Base-by-base conservation (phyloP, 192 early-diverging fungal genomes). In the Umbelopsis ramanniana region DNA sequence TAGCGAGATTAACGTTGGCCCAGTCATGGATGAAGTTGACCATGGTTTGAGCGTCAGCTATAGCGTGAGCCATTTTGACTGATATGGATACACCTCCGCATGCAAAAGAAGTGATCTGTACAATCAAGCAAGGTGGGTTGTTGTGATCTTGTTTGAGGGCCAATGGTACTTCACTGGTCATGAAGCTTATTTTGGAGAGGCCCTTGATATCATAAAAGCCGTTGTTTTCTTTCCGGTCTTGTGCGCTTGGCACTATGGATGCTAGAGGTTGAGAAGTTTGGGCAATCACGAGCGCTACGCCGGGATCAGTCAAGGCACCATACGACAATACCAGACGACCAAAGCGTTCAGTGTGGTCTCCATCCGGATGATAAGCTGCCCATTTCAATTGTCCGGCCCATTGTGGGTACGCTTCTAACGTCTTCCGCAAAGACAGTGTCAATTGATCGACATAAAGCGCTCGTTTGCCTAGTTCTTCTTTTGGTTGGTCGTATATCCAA, bases 21-120 rank as follows among this genome's bases (percentile, higher is more conserved):
- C 67, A 68, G 43, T 68, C 67, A 8, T 15, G 0, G 0, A 68
- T 45, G 46, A 46, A 68, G 21, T 68, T 45, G 7, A 68, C 46
- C 67, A 67, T 67, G 17, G 66, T 46, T 17, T 67, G 66, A 21
- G 66, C 66, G 10, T 67, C 66, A 23, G 66, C 66, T 17, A 67
- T 21, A n/a, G 45, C 12, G 19, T 67, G 66, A 17, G 29, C 33
- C 15, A 67, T 40, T 12, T 67, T 67, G 38, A 38, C n/a, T 9
- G 40, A 19, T 17, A 67, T 37, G 33, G 66, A 21, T 7, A 67
- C 29, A 6, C 66, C 66, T 46, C 66, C 66, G 19, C 66, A 67
- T 11, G 35, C 66, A 67, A 67, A 67, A 9, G 66, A 43, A 11
- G 66, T 67, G 1, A 67, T 15, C 46, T 68, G 67, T 14, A 68